Percentiles rank a stretch among this genome's conserved stretches.
These are phyloP conservation scores for Didymella glomerata DNA, from an alignment of 2,329 filamentous ascomycete genomes.

Conservation along the genomic window DNA sequence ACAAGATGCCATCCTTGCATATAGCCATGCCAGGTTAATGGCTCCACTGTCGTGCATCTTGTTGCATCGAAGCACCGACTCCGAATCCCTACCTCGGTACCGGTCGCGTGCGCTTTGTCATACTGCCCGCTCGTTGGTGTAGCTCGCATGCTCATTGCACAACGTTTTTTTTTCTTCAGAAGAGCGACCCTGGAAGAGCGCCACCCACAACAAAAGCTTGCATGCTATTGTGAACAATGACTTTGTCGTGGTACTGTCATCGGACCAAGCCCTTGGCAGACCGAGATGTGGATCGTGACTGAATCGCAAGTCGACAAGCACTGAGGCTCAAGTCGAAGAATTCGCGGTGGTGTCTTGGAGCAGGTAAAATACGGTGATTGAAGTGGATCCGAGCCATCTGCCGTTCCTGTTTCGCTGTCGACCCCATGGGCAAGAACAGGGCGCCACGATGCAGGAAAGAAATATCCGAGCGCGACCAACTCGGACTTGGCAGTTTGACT, in stretches of 20 bases:
- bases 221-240: neutral
- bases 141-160: neutral
- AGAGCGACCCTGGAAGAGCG: neutral
- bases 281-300: neutral
- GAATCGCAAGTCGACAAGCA: conserved; percentile 13
- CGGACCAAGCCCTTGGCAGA: conserved; percentile 11
- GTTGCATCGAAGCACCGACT: neutral
- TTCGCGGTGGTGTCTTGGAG: neutral
- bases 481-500: conserved; percentile 12
- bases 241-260: conserved; percentile 2
- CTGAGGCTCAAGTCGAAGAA: conserved; percentile 9
- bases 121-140: neutral
- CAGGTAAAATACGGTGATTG: conserved; percentile 7
- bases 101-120: neutral
- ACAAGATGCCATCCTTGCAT: neutral
- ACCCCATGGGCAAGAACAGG: conserved; percentile 11
- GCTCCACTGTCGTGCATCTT: neutral
- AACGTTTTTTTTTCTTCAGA: neutral
- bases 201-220: neutral
- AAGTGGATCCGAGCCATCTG: conserved; percentile 18
- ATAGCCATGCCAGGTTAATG: neutral
- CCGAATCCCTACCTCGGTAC: neutral
- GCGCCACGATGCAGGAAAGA: conserved; percentile 12
- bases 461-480: conserved; percentile 6
- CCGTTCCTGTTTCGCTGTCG: conserved; percentile 1